Base-by-base conservation (phyloP, 768 basidiomycete species). In the Rhodotorula diobovata region DNA sequence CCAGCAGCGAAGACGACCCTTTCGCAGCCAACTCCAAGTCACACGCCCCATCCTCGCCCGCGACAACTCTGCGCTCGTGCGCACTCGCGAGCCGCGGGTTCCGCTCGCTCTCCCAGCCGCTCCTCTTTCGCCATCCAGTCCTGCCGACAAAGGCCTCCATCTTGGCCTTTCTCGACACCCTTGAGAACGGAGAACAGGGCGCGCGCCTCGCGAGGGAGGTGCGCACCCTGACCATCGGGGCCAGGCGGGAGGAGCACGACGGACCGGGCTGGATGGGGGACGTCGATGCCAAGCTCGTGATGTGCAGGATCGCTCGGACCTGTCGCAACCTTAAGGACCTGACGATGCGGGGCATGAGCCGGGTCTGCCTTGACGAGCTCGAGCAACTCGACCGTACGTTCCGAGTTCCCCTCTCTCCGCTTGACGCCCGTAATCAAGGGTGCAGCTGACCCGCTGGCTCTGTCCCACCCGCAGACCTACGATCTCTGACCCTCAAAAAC, bases 21-120 rank as follows among this genome's bases (percentile, higher is more conserved):
- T 30, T 32, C 32, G 46, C 41, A 23, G 14, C 25, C 14, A 11
- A 32, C 1, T 41, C 35, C 8, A 25, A n/a, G 25, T 16, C 30
- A 16, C n/a, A 21, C 12, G 25, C 0, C 2, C 20, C 35, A 1
- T 30, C 30, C 2, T n/a, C 32, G 4, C 28, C 4, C 12, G 20
- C 7, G 34, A 28, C 20, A 18, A 12, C 48, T 34, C 34, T 61
- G 43, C 45, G 43, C 21, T 34, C 32, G 43, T 46, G 23, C 45
- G 12, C 45, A 21, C 60, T 61, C 60, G 35, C 46, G 16, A 35
- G 23, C 23, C 45, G 28, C 20, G 10, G 34, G 28, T 61, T 61
- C 45, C 60, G 43, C 20, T 32, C 60, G 32, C 30, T 61, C 32
- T 39, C 61, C 28, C 50, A 63, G 34, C 61, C 48, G 1, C 35